phyloP scores from a whole-genome alignment of 805 yeast genomes.

The Yarrowia porcina region DNA sequence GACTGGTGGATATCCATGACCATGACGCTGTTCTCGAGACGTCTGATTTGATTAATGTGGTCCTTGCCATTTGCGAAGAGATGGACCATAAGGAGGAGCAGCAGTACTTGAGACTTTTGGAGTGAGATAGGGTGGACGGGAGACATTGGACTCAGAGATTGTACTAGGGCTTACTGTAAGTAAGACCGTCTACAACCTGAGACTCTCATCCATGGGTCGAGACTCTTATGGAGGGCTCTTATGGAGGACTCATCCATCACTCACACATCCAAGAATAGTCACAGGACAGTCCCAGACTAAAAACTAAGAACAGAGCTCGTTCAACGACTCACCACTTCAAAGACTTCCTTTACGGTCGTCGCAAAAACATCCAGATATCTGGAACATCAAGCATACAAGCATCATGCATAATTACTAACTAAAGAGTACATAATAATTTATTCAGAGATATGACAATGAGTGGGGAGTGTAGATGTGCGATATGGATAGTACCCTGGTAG shows the following conservation, averaged over 20 bases:
- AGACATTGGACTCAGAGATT: no score
- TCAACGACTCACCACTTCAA: no score
- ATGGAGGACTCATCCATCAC: no score
- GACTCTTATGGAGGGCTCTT: no score
- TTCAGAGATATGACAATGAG: neutral
- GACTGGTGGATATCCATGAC: slow-evolving; percentile 27
- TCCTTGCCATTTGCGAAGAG: slow-evolving; percentile 18
- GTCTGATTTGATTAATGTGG: slow-evolving; percentile 25
- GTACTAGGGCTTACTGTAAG: no score
- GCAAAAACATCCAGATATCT: neutral
- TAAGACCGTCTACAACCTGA: no score
- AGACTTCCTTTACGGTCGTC: neutral
- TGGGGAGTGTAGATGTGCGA: no score
- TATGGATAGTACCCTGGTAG: no score
- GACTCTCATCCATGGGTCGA: no score
- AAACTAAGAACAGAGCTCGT: no score
- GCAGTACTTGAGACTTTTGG: neutral
- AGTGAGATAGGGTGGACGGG: neutral
- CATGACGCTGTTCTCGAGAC: slow-evolving; percentile 28
- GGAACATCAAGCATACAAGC: neutral
- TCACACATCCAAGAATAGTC: no score
- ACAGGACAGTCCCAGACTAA: no score
- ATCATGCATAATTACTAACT: slow-evolving; percentile 8
- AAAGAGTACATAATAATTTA: slow-evolving; percentile 6
- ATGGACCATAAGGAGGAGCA: slow-evolving; percentile 26